Evolutionary conservation across 2,329 filamentous ascomycete species (phyloP), one percentile per base, ranked within the genome.

Genomic region (Nemania sp.): DNA sequence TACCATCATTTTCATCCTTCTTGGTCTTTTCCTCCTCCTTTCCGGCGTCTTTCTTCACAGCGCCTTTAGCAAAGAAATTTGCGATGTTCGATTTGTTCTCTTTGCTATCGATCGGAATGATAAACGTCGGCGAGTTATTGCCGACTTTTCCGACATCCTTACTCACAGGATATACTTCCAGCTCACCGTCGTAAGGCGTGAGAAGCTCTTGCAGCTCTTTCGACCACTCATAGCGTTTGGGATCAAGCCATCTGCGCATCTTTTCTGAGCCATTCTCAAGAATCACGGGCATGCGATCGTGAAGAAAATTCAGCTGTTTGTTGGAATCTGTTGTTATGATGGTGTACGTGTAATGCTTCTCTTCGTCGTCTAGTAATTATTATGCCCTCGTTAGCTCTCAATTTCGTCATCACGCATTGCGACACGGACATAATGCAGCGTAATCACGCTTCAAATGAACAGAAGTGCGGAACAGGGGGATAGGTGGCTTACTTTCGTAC

Each of bases 261-360:
- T 78, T 81, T 1, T 89, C 80, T 1, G 87, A 90, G 3, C 84
- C 85, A 4, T 89, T 84, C 5, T 97, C 86, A 1, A 99, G 71
- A 24, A 97, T 89, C 5, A 96, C 93, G 0, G 94, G 94, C 94
- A 99, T 99, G 14, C 94, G 86, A 66, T 96, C 88, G 68, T 99
- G 94, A 15, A 99, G 77, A 62, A 96, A 97, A 23, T 79, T 85
- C 43, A 97, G 78, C 68, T 93, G 88, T 58, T 86, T 78, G 65
- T 93, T 96, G 6, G 91, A 89, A 56, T 87, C 82, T 1, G 93
- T 97, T 1, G 94, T 99, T 70, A 97, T 93, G 68, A 99, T 84
- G 1, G 92, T 93, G 71, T 96, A 99, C 0, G 91, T 95, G 69
- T 93, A 97, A 5, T 85, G 74, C 69, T 87, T 89, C 2, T 84